Evolutionary conservation across 2,329 filamentous ascomycete species (phyloP).

Genomic region (Fusarium udum): DNA sequence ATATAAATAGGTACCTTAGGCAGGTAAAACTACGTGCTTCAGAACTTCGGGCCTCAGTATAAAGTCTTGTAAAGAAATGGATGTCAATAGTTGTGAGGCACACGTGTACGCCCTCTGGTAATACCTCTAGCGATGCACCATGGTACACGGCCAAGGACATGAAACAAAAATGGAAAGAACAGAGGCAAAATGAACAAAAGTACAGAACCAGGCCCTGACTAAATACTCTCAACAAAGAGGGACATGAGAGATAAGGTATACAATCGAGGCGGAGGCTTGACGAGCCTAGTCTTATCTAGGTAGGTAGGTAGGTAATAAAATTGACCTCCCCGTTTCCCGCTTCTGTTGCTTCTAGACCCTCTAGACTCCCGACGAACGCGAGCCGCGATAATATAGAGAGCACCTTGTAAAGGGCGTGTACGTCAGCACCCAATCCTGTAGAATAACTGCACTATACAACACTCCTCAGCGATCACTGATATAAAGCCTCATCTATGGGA

Average conservation of each 20-base stretch:
- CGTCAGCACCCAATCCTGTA: background rate
- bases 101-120: background rate
- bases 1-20: background rate
- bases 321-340: background rate
- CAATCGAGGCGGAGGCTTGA: background rate
- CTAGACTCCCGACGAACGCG: background rate
- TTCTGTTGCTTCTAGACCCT: background rate
- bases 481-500: background rate
- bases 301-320: slow-evolving; percentile 3
- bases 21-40: background rate
- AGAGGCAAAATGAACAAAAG: background rate
- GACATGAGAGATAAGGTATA: background rate
- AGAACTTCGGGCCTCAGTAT: background rate
- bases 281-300: background rate
- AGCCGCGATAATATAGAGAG: background rate
- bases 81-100: background rate
- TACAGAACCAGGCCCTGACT: background rate
- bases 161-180: background rate
- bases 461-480: background rate
- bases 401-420: background rate
- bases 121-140: background rate
- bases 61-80: no score
- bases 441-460: background rate
- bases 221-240: background rate
- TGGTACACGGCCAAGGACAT: background rate